A percentile compares a stretch with the other conserved stretches of the same genome.
phyloP scores from a whole-genome alignment of 73 alveolate species.

The Tetrahymena thermophila region DNA sequence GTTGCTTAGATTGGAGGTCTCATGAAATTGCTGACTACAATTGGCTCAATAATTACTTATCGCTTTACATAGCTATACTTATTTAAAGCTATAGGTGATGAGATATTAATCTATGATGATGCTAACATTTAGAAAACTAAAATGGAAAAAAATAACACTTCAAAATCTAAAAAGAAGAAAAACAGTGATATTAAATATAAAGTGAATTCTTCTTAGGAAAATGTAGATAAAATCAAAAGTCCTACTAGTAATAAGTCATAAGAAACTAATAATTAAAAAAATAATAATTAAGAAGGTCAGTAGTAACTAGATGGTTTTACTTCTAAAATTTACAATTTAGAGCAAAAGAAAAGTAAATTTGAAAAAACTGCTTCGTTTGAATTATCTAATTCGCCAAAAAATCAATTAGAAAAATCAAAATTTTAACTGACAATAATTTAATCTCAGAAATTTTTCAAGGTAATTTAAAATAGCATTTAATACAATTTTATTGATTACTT shows the following conservation, averaged over 20 bases:
- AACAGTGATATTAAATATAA: not conserved
- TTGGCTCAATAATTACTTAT: not conserved
- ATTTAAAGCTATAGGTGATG: not conserved
- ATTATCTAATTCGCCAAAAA: not conserved
- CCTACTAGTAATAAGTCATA: no score
- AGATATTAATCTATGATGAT: not conserved
- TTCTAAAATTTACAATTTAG: not conserved
- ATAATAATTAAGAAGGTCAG: not conserved
- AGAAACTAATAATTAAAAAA: no score
- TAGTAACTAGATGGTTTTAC: no score
- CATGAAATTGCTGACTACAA: not conserved
- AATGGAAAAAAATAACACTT: not conserved
- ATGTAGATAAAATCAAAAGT: not conserved
- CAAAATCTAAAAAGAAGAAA: not conserved
- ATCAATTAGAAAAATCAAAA: not conserved
- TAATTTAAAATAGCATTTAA: not conserved
- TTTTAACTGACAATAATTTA: not conserved
- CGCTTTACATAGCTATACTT: not conserved
- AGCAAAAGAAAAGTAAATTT: not conserved
- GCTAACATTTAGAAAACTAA: not conserved
- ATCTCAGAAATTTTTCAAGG: not conserved
- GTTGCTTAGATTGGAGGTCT: not conserved
- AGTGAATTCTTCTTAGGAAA: not conserved
- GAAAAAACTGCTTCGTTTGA: not conserved
- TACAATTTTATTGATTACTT: not conserved